Evolutionary conservation across 371 early-diverging fungal species (phyloP).

Genomic region (Lichtheimia ornata): DNA sequence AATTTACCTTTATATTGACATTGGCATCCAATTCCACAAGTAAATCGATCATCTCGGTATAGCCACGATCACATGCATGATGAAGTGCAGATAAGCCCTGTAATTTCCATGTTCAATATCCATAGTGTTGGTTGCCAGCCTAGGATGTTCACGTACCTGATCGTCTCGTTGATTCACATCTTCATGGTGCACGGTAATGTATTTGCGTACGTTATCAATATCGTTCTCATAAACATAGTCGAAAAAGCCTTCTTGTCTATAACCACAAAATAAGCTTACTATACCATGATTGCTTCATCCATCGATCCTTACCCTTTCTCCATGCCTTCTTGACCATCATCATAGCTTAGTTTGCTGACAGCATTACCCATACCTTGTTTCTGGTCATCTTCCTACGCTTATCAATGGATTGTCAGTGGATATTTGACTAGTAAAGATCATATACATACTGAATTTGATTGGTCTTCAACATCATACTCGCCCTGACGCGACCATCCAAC

Average conservation of each 20-base stretch:
- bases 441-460: background rate
- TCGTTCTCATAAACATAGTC: background rate
- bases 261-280: too few relatives aligned
- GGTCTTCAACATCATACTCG: conserved; percentile 19
- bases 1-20: conserved; percentile 27
- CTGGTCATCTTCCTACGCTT: background rate
- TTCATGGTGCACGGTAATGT: background rate
- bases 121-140: too few relatives aligned
- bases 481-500: conserved; percentile 49
- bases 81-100: conserved; percentile 47
- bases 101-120: background rate
- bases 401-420: background rate
- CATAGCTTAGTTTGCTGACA: conserved; percentile 1
- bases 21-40: conserved; percentile 41
- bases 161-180: conserved; percentile 13
- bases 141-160: background rate
- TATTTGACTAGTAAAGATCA: too few relatives aligned
- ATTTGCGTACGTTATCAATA: conserved; percentile 1
- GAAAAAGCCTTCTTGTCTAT: background rate
- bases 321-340: background rate
- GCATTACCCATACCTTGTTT: background rate
- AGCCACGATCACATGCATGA: conserved; percentile 46
- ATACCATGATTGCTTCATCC: background rate
- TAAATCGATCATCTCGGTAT: conserved; percentile 26
- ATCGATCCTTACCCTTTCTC: background rate